Conservation (phyloP, 805 yeast genomes). For the Pichia occidentalis region DNA sequence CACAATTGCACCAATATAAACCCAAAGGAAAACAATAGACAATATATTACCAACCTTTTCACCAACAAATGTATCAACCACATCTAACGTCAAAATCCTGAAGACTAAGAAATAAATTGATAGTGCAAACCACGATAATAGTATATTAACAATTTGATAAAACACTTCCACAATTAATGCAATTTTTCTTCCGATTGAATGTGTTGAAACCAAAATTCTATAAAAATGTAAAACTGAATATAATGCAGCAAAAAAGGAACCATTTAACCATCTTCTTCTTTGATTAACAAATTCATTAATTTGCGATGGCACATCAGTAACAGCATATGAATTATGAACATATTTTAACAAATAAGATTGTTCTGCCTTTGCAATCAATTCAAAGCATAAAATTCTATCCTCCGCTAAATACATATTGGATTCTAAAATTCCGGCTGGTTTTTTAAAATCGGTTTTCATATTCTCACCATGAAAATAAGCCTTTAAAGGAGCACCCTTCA, state of each 20-base stretch:
- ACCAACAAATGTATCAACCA: slow-evolving; percentile 44
- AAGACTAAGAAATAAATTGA: slow-evolving; percentile 86
- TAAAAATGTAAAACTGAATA: slow-evolving; percentile 75
- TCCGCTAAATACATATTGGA: slow-evolving; percentile 96
- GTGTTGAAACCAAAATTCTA: slow-evolving; percentile 70
- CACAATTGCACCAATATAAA: slow-evolving; percentile 68
- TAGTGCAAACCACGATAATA: slow-evolving; percentile 85
- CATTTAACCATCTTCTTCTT: slow-evolving; percentile 94
- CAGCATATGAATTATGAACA: slow-evolving; percentile 82
- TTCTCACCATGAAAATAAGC: slow-evolving; percentile 94
- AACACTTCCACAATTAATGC: slow-evolving; percentile 68
- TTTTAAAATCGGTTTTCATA: slow-evolving; percentile 46
- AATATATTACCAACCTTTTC: slow-evolving; percentile 63
- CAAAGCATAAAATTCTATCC: slow-evolving; percentile 92
- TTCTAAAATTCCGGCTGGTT: slow-evolving; percentile 77
- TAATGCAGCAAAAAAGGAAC: slow-evolving; percentile 90
- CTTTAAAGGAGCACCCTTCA: slow-evolving; percentile 72
- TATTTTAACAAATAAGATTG: slow-evolving; percentile 72
- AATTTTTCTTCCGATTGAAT: slow-evolving; percentile 59
- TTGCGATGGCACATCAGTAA: slow-evolving; percentile 89
- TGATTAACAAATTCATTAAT: slow-evolving; percentile 86
- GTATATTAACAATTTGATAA: slow-evolving; percentile 66
- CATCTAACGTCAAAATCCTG: slow-evolving; percentile 71
- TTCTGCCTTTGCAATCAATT: slow-evolving; percentile 73
- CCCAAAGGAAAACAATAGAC: slow-evolving; percentile 78